Conservation (phyloP, 352 stramenopile species). For the Phytophthora lateralis region DNA sequence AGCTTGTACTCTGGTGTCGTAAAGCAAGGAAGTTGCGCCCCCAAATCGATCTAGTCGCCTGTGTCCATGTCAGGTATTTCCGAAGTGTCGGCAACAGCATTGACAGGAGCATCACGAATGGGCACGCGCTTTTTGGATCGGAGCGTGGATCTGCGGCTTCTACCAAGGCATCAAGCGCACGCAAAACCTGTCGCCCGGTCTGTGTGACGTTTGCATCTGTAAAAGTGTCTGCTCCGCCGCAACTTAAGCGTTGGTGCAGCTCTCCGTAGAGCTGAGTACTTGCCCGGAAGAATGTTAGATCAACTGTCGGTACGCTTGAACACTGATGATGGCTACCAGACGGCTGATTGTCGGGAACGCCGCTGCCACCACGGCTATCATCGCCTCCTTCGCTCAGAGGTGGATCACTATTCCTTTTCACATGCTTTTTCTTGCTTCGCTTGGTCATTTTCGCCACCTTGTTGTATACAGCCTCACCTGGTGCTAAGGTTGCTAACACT, state of each 20-base stretch:
- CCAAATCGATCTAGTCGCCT: conserved; percentile 47
- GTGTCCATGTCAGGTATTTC: conserved; percentile 60
- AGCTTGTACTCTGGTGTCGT: conserved; percentile 17
- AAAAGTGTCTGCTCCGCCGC: conserved; percentile 26
- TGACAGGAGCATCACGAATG: conserved; percentile 74
- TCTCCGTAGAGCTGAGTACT: conserved; percentile 47
- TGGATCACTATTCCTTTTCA: conserved; percentile 16
- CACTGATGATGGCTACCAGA: neutral
- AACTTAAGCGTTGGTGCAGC: conserved; percentile 39
- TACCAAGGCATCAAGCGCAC: conserved; percentile 27
- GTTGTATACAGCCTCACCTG: conserved; percentile 3
- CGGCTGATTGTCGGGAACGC: conserved; percentile 5
- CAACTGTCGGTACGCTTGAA: conserved; percentile 5
- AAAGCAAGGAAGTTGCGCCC: conserved; percentile 15
- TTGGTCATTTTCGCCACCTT: conserved; percentile 25
- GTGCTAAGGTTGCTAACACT: too few relatives aligned
- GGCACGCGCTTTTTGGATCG: conserved; percentile 21
- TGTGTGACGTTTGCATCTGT: conserved; percentile 39
- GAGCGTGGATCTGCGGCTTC: conserved; percentile 21
- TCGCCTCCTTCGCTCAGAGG: conserved; percentile 1
- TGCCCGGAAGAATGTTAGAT: conserved; percentile 29
- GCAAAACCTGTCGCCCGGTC: conserved; percentile 38
- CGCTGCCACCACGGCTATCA: neutral
- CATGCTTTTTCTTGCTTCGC: conserved; percentile 24
- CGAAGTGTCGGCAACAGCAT: conserved; percentile 58